Conservation (phyloP, 2,329 filamentous ascomycete genomes). For the Endocalyx cinctus region DNA sequence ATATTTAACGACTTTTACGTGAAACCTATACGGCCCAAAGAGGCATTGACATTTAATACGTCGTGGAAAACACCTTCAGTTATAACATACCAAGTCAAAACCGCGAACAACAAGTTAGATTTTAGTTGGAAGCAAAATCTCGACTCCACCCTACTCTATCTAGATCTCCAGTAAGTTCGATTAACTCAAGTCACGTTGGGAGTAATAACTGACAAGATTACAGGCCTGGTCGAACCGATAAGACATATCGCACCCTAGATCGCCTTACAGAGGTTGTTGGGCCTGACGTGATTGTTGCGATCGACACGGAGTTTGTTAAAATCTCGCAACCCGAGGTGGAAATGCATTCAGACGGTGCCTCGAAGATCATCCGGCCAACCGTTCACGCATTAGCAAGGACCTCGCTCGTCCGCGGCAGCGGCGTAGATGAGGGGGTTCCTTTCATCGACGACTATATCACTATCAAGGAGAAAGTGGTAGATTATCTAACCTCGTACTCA, state of each 20-base stretch:
- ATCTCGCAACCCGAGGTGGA: slow-evolving; percentile 92
- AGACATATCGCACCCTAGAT: slow-evolving; percentile 58
- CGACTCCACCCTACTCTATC: slow-evolving; percentile 80
- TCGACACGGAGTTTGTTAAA: slow-evolving; percentile 95
- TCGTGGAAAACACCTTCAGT: slow-evolving; percentile 92
- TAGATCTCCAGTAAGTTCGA: slow-evolving; percentile 52
- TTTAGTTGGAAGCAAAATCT: slow-evolving; percentile 79
- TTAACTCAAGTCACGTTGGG: neutral
- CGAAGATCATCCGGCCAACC: slow-evolving; percentile 86
- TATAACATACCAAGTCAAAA: slow-evolving; percentile 78
- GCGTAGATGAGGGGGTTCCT: slow-evolving; percentile 71
- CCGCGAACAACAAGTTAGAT: slow-evolving; percentile 76
- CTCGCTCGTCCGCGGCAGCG: slow-evolving; percentile 79
- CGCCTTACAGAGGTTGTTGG: slow-evolving; percentile 60
- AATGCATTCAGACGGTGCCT: slow-evolving; percentile 88
- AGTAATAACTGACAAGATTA: slow-evolving; percentile 19
- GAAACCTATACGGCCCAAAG: slow-evolving; percentile 69
- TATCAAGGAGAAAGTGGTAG: slow-evolving; percentile 85
- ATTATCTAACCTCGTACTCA: slow-evolving; percentile 92
- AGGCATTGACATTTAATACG: slow-evolving; percentile 84
- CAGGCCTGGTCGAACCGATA: slow-evolving; percentile 36
- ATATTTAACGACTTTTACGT: slow-evolving; percentile 97
- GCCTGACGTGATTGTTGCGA: slow-evolving; percentile 71
- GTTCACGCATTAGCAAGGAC: slow-evolving; percentile 90
- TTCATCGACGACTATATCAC: slow-evolving; percentile 98